Conservation (phyloP, 2,329 filamentous ascomycete genomes). For the Sporothrix schenckii region DNA sequence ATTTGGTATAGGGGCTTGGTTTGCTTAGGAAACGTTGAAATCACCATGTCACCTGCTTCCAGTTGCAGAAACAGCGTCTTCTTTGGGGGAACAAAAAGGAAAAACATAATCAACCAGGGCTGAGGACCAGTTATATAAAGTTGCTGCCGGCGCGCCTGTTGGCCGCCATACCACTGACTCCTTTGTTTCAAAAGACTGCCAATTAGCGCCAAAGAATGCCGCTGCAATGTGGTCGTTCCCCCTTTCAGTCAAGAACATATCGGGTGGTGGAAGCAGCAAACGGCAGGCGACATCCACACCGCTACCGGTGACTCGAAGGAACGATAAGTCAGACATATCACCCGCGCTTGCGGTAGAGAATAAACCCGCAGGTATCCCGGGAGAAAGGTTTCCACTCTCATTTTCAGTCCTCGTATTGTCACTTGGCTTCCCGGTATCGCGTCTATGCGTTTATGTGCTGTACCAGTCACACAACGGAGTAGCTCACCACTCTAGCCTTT, state of each 20-base stretch:
- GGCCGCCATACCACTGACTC: neutral
- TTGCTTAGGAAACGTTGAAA: neutral
- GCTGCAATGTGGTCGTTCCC: too few relatives aligned
- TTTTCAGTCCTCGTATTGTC: neutral
- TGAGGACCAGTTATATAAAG: neutral
- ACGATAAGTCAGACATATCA: neutral
- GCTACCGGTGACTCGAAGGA: slow-evolving; percentile 16
- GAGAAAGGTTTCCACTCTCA: neutral
- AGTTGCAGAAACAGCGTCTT: neutral
- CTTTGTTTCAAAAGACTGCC: neutral
- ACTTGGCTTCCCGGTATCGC: slow-evolving; percentile 4
- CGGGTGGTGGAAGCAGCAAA: slow-evolving; percentile 1
- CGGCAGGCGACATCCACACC: slow-evolving; percentile 4
- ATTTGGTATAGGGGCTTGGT: neutral
- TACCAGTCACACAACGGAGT: neutral
- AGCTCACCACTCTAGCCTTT: slow-evolving; percentile 24
- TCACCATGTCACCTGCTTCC: neutral
- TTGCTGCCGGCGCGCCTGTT: neutral
- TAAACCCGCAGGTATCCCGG: neutral
- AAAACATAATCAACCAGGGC: neutral
- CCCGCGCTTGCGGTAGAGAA: slow-evolving; percentile 15
- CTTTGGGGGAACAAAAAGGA: neutral
- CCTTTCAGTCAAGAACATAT: too few relatives aligned
- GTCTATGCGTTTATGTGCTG: slow-evolving; percentile 11
- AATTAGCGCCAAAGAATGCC: neutral